Base-by-base conservation (phyloP, 345 rosid species). In the Excoecaria cochinchinensis region DNA sequence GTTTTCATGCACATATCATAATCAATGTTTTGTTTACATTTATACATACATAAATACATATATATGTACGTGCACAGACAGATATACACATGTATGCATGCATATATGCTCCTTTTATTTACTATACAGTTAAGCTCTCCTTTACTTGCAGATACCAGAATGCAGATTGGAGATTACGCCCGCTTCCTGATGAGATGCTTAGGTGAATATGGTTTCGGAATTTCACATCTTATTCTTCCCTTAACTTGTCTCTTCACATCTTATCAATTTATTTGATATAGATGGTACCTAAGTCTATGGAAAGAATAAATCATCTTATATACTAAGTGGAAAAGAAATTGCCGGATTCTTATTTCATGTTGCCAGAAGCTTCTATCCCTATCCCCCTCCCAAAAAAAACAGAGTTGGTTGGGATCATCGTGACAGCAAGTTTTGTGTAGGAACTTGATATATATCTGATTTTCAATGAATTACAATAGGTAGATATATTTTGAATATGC, bases 121-220 rank as follows among this genome's bases (percentile, higher is more conserved):
- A 39, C 47, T 64, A 39, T 52, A 73, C 69, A 40, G 71, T 70
- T 82, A 76, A 84, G n/a, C 73, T 52, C 12, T 69, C n/a, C 63
- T 78, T 68, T 82, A 62, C 51, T 75, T 84, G 86, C 91, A 95
- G 98, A 78, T 95, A 95, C 84, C 99, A 95, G 83, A 91, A 88
- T 84, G 95, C 97, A 59, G 97, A 95, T 81, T 95, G 99, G 99
- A 92, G 97, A 90, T 70, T 92, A 69, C 90, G 99, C 24, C 99
- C 99, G 58, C 90, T 95, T 76, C 92, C 97, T 61, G 83, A 85
- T 61, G 97, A 86, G 78, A 95, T 95, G 99, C 42, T 86, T 70
- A 90, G 91, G 99, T 92, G 72, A 24, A 5, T 57, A 40, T 61
- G 9, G n/a, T 53, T 42, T 12, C 60, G 25, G 70, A 53, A 70